Evolutionary conservation across 2,329 filamentous ascomycete genomes (phyloP).

Genomic region (Verticillium tricorpus): DNA sequence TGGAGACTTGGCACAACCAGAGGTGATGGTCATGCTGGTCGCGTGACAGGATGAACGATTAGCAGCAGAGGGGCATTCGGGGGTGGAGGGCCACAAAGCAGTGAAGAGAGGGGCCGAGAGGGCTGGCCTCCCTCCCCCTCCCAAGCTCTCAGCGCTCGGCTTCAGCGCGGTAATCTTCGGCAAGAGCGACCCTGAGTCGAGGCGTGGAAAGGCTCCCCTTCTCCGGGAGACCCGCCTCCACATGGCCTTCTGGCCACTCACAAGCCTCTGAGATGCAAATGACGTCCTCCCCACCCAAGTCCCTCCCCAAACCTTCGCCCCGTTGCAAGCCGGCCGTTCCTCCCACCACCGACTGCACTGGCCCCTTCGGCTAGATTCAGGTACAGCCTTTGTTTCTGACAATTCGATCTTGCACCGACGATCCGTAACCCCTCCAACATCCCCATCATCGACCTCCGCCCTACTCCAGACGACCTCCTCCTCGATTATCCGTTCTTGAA

Average conservation of each 20-base stretch:
- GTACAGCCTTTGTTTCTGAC: neutral
- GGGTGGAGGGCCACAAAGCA: too few species aligned
- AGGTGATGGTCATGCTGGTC: neutral
- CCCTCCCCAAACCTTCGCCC: neutral
- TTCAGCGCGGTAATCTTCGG: neutral
- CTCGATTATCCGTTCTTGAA: neutral
- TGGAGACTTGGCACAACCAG: neutral
- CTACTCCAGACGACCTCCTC: neutral
- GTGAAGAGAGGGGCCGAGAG: too few species aligned
- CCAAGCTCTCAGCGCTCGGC: neutral
- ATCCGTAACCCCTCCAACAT: neutral
- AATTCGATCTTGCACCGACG: neutral
- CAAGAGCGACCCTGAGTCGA: neutral
- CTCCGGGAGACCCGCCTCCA: neutral
- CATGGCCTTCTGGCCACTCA: neutral
- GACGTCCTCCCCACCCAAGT: neutral
- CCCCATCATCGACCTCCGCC: neutral
- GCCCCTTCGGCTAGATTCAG: neutral
- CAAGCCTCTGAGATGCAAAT: neutral
- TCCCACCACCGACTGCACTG: neutral
- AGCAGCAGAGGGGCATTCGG: too few species aligned
- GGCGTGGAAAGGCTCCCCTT: neutral
- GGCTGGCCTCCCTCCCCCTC: neutral
- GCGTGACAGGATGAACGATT: neutral
- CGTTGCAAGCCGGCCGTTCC: neutral